Conservation (phyloP, 1,284 basidiomycete genomes). For the Ceratobasidium sp. region DNA sequence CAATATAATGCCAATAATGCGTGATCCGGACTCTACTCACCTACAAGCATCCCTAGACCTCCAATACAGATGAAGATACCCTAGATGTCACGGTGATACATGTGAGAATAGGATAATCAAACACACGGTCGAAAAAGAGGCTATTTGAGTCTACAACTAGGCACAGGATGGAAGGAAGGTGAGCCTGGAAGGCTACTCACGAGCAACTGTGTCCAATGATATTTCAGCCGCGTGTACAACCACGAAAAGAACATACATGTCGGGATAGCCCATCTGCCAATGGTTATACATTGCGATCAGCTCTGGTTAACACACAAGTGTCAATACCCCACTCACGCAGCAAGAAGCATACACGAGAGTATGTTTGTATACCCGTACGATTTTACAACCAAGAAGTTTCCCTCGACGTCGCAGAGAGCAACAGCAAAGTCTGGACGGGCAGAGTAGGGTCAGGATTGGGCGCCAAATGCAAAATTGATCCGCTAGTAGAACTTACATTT, state of each 20-base stretch:
- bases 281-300: too few species aligned
- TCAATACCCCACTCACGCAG: slow-evolving; percentile 69
- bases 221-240: slow-evolving; percentile 82
- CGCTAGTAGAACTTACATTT: slow-evolving; percentile 71
- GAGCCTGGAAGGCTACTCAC: slow-evolving; percentile 45
- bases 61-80: slow-evolving; percentile 80
- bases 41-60: slow-evolving; percentile 81
- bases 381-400: slow-evolving; percentile 87
- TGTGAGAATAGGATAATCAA: slow-evolving; percentile 30
- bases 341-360: slow-evolving; percentile 87
- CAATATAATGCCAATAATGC: slow-evolving; percentile 71
- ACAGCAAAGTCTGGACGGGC: slow-evolving; percentile 73
- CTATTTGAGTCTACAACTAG: slow-evolving; percentile 58
- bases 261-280: slow-evolving; percentile 82
- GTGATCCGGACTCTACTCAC: slow-evolving; percentile 66
- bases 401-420: slow-evolving; percentile 84
- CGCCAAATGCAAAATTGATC: background rate
- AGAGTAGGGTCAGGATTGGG: background rate
- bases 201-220: slow-evolving; percentile 84
- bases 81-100: slow-evolving; percentile 56
- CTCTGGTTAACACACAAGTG: slow-evolving; percentile 1
- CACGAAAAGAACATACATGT: slow-evolving; percentile 85
- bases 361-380: slow-evolving; percentile 89
- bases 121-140: slow-evolving; percentile 10
- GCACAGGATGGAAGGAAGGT: background rate